Base-by-base conservation (phyloP, 2,329 filamentous ascomycete genomes). In the Metarhizium rileyi region DNA sequence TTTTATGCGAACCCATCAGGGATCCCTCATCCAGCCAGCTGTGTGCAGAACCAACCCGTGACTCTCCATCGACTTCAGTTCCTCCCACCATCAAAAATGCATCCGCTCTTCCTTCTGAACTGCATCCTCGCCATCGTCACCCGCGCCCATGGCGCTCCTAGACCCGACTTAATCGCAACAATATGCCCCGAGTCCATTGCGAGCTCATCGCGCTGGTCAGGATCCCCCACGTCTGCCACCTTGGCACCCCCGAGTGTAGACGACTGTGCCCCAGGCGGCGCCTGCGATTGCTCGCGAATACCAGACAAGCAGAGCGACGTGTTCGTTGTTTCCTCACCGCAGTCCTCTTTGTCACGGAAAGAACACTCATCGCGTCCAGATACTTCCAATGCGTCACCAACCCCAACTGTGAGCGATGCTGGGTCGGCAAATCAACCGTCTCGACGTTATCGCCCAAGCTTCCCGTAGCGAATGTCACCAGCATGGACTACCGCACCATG, bases 301-400 rank as follows among this genome's bases (percentile, higher is more conserved):
- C 40, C 55, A 26, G 56, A 66, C 38, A 59, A 61, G 44, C 49
- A 62, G 18, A 57, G 63, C 46, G 51, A 61, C 12, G 63, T 63
- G 65, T 65, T 50, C 38, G 53, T 49, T n/a, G 5, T 20, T 4
- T 3, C 2, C 35, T n/a, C 16, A 10, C 10, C 6, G 4, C 1
- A 4, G 12, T 9, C n/a, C 3, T 0, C 7, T 8, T 10, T 1
- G 3, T 10, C 25, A 16, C 27, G 8, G n/a, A 27, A 22, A n/a
- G 4, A 44, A 55, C 18, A 55, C 28, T 14, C 3, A 25, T 33
- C 16, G 4, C 10, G 7, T 16, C 5, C 4, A 68, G 66, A 25
- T 66, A 57, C 44, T 64, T 66, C 10, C 64, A 67, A 26, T 68
- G 66, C 50, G 48, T 67, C 10, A 64, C 63, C 16, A 63, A 67